Evolutionary conservation across 2,329 filamentous ascomycete species (phyloP).

Genomic region (Keithomyces neogunnii): DNA sequence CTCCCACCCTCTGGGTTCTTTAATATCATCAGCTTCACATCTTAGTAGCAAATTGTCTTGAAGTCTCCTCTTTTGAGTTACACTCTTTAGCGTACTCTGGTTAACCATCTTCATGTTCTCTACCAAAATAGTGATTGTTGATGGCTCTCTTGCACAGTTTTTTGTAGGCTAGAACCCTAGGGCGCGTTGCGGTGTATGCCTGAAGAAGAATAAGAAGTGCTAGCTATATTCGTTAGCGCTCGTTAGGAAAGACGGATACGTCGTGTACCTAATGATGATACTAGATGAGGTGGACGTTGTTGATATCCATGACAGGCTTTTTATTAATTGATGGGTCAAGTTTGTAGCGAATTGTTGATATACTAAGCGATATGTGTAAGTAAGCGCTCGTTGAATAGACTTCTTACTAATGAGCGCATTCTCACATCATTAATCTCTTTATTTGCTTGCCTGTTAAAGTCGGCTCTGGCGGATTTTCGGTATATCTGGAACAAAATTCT

Average conservation of each 20-base stretch:
- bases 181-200: not conserved
- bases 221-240: not conserved
- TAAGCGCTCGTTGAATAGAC: too few relatives aligned
- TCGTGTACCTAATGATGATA: not conserved
- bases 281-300: not conserved
- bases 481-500: not conserved
- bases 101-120: not conserved
- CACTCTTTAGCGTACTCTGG: not conserved
- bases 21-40: conserved; percentile 1
- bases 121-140: conserved; percentile 2
- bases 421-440: not conserved
- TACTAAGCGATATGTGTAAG: not conserved
- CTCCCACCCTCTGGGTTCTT: conserved; percentile 2
- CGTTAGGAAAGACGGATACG: not conserved
- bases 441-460: not conserved
- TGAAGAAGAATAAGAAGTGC: not conserved
- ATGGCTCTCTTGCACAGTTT: not conserved
- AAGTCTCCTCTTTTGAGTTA: conserved; percentile 3
- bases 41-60: conserved; percentile 2
- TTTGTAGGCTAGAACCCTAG: not conserved
- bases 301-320: not conserved
- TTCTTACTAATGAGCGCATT: too few relatives aligned
- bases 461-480: not conserved
- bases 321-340: not conserved
- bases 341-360: not conserved